Evolutionary conservation across 2,329 filamentous ascomycete genomes (phyloP).

Genomic region (Pseudogymnoascus destructans): DNA sequence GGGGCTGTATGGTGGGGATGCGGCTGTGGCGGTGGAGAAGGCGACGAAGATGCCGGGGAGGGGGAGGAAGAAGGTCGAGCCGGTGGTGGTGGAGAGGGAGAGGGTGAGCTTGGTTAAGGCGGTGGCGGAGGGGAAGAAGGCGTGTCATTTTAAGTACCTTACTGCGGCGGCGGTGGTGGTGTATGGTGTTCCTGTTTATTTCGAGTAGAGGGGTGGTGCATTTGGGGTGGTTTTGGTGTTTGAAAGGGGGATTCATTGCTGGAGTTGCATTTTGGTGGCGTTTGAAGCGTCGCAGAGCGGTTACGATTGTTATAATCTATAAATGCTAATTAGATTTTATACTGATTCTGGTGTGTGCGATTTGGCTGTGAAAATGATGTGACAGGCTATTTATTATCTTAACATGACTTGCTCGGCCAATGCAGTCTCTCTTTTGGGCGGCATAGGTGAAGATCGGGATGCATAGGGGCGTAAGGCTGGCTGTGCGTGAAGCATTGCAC

Average conservation of each 20-base stretch:
- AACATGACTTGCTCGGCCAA: background rate
- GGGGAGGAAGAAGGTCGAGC: slow-evolving; percentile 23
- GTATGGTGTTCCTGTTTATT: slow-evolving; percentile 87
- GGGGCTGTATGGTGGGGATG: slow-evolving; percentile 45
- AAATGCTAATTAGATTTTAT: background rate
- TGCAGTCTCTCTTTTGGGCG: background rate
- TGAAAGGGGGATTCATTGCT: background rate
- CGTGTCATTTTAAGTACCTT: slow-evolving; percentile 80
- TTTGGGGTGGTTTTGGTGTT: background rate
- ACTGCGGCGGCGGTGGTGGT: slow-evolving; percentile 90
- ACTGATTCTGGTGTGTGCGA: background rate
- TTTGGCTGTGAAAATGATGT: background rate
- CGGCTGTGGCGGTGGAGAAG: slow-evolving; percentile 17
- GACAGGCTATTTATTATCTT: background rate
- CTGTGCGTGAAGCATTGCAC: background rate
- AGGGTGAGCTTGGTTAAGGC: slow-evolving; percentile 61
- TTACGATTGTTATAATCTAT: slow-evolving; percentile 5
- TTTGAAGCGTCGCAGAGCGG: background rate
- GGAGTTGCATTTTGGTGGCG: background rate
- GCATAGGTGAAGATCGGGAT: background rate
- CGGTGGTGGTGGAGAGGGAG: slow-evolving; percentile 23
- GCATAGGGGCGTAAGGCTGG: background rate
- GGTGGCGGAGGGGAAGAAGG: slow-evolving; percentile 57
- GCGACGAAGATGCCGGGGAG: slow-evolving; percentile 24
- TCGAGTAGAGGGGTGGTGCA: slow-evolving; percentile 29